Percentiles rank a stretch among this genome's conserved stretches.
These are phyloP conservation scores for Trichothecium sympodiale DNA, from an alignment of 2,329 filamentous ascomycete genomes.

Conservation along the genomic window DNA sequence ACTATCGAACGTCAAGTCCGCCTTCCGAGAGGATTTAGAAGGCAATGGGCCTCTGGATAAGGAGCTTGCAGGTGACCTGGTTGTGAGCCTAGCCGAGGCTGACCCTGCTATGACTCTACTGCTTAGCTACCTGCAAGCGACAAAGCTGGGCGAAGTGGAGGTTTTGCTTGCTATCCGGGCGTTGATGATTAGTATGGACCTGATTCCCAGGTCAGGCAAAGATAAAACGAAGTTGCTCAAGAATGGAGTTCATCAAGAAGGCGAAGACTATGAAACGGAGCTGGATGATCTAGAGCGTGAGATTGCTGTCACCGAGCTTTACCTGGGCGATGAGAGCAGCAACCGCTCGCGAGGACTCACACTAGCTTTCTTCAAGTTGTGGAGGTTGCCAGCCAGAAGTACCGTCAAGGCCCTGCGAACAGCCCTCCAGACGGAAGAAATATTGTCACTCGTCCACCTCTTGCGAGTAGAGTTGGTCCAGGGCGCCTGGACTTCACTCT, in stretches of 20 bases:
- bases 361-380: slow-evolving; percentile 58
- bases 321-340: slow-evolving; percentile 53
- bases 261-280: slow-evolving; percentile 28
- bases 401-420: slow-evolving; percentile 54
- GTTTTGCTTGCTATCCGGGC: slow-evolving; percentile 54
- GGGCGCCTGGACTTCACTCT: slow-evolving; percentile 65
- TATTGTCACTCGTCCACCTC: slow-evolving; percentile 60
- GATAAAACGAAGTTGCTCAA: slow-evolving; percentile 20
- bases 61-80: slow-evolving; percentile 48
- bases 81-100: slow-evolving; percentile 50
- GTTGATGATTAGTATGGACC: slow-evolving; percentile 59
- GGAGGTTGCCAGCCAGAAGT: slow-evolving; percentile 47
- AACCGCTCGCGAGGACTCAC: slow-evolving; percentile 54
- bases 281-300: slow-evolving; percentile 53
- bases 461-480: slow-evolving; percentile 62
- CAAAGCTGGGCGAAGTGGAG: slow-evolving; percentile 54
- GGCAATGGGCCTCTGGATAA: slow-evolving; percentile 30
- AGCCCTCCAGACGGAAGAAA: slow-evolving; percentile 54
- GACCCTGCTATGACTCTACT: slow-evolving; percentile 59
- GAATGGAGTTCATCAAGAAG: slow-evolving; percentile 12
- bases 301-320: slow-evolving; percentile 56
- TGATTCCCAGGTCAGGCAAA: slow-evolving; percentile 31
- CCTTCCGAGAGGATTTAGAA: slow-evolving; percentile 38
- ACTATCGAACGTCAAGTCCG: slow-evolving; percentile 44
- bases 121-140: slow-evolving; percentile 52